Conservation (phyloP, 352 stramenopile genomes). For the Pythium chondricola region DNA sequence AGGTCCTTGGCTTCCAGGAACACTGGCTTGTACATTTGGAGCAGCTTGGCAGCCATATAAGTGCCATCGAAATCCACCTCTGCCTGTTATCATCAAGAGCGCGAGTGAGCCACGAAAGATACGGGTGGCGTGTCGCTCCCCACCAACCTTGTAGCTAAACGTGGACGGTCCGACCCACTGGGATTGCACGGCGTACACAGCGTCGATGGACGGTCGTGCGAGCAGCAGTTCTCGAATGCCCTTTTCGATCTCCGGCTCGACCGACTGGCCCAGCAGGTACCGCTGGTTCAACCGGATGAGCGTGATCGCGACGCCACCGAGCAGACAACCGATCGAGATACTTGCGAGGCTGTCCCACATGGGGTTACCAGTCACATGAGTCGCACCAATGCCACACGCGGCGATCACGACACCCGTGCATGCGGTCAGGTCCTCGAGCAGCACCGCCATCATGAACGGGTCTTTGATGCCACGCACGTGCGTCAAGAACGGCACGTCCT, state of each 20-base stretch:
- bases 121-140: not conserved
- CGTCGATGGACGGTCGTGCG: slow-evolving; percentile 89
- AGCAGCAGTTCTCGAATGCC: slow-evolving; percentile 74
- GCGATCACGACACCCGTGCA: slow-evolving; percentile 96
- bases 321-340: slow-evolving; percentile 91
- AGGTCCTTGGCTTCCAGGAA: slow-evolving; percentile 89
- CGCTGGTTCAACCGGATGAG: slow-evolving; percentile 93
- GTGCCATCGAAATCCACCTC: slow-evolving; percentile 99
- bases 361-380: slow-evolving; percentile 89
- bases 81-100: slow-evolving; percentile 36
- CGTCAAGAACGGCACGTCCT: slow-evolving; percentile 55
- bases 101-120: slow-evolving; percentile 1
- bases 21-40: slow-evolving; percentile 91
- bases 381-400: slow-evolving; percentile 90
- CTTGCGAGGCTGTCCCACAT: slow-evolving; percentile 95
- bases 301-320: slow-evolving; percentile 92
- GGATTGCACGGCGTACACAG: slow-evolving; percentile 94
- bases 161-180: slow-evolving; percentile 97
- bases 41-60: slow-evolving; percentile 93
- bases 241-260: slow-evolving; percentile 90
- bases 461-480: slow-evolving; percentile 86
- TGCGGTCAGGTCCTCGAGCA: slow-evolving; percentile 95
- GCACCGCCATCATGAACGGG: slow-evolving; percentile 95
- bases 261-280: slow-evolving; percentile 95
- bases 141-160: slow-evolving; percentile 95